Evolutionary conservation across 345 rosid genomes (phyloP).

Genomic region (Linum lewisii): DNA sequence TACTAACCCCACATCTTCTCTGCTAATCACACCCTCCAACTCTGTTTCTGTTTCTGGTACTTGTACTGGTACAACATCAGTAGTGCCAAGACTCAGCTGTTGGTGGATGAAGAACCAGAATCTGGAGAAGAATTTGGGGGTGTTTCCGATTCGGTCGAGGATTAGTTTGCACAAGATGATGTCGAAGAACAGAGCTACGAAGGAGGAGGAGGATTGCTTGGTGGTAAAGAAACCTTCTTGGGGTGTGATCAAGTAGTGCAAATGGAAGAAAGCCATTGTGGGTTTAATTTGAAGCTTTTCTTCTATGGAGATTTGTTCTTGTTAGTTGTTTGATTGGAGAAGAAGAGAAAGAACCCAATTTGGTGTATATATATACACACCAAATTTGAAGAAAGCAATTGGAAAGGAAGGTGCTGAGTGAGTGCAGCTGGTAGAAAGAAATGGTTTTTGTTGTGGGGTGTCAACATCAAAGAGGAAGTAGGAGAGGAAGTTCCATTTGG

Average conservation of each 20-base stretch:
- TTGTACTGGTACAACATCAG: neutral
- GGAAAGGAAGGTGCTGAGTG: no score
- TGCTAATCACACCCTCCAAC: constrained; percentile 22
- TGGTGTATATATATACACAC: no score
- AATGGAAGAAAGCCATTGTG: neutral
- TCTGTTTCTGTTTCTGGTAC: constrained; percentile 11
- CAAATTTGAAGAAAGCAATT: no score
- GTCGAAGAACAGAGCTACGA: neutral
- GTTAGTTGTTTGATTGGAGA: no score
- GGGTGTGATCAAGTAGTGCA: neutral
- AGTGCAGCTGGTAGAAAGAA: no score
- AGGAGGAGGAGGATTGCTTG: neutral
- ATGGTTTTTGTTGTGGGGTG: no score
- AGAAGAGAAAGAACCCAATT: no score
- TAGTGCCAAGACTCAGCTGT: constrained; percentile 17
- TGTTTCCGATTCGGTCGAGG: neutral
- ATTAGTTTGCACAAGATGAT: neutral
- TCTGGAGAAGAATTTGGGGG: constrained; percentile 18
- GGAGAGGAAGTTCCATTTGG: no score
- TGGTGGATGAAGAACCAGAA: constrained; percentile 24
- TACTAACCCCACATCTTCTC: constrained; percentile 54
- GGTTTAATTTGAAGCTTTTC: no score
- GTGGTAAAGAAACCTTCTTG: neutral
- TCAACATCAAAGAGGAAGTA: no score
- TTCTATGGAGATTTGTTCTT: no score